These are phyloP conservation scores for Hygrocybe coccinea DNA, from an alignment of 768 basidiomycete species.

Conservation along the genomic window DNA sequence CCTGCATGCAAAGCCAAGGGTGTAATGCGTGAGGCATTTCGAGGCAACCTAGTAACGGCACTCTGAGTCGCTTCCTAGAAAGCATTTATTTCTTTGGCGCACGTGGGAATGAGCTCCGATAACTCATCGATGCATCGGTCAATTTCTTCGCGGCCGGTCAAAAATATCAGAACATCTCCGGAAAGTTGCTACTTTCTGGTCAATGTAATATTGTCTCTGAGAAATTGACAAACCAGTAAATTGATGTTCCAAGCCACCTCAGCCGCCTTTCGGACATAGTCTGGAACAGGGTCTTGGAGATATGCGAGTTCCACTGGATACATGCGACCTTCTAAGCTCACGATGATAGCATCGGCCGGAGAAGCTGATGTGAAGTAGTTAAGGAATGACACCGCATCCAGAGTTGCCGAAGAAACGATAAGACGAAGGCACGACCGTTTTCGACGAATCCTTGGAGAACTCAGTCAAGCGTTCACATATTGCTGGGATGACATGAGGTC, in stretches of 20 bases:
- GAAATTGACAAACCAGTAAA: slow-evolving; percentile 49
- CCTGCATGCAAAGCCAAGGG: slow-evolving; percentile 86
- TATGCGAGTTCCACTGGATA: slow-evolving; percentile 95
- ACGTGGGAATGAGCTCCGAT: slow-evolving; percentile 74
- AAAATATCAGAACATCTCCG: slow-evolving; percentile 90
- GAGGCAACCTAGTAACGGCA: slow-evolving; percentile 40
- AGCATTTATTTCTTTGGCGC: slow-evolving; percentile 3
- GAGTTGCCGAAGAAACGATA: slow-evolving; percentile 93
- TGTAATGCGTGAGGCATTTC: slow-evolving; percentile 51
- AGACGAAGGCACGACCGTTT: slow-evolving; percentile 87
- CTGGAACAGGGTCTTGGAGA: slow-evolving; percentile 65
- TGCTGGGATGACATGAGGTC: neutral
- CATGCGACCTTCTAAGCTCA: slow-evolving; percentile 90
- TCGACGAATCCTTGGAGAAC: slow-evolving; percentile 66
- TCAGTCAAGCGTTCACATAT: slow-evolving; percentile 2
- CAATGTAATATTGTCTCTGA: slow-evolving; percentile 2
- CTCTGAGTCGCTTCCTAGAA: neutral
- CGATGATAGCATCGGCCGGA: slow-evolving; percentile 70
- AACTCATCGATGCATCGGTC: slow-evolving; percentile 80
- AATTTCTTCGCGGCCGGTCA: slow-evolving; percentile 96
- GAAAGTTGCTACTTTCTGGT: slow-evolving; percentile 52
- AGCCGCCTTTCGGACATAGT: slow-evolving; percentile 80
- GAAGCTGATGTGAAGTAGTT: slow-evolving; percentile 78
- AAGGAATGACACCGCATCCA: slow-evolving; percentile 84
- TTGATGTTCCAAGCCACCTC: slow-evolving; percentile 82